Percentiles rank a stretch among this genome's conserved stretches.
phyloP scores from a whole-genome alignment of 768 basidiomycete genomes.

The Mycena albidolilacea region DNA sequence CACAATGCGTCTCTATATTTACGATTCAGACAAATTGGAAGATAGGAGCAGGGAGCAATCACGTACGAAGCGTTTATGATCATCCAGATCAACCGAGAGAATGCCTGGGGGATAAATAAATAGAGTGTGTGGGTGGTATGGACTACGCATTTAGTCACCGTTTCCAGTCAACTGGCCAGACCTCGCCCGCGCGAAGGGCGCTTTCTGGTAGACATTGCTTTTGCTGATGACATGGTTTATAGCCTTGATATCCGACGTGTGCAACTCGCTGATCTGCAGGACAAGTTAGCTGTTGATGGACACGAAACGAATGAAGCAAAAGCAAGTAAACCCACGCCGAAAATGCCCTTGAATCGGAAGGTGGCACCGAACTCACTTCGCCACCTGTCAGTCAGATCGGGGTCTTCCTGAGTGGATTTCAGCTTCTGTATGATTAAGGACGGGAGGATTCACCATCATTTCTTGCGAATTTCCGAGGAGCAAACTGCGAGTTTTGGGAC shows the following conservation, averaged over 20 bases:
- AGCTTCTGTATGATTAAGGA: not conserved
- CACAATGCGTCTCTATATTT: conserved; percentile 16
- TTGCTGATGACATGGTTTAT: conserved; percentile 29
- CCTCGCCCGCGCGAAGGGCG: not conserved
- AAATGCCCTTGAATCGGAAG: conserved; percentile 26
- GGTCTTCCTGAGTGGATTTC: conserved; percentile 15
- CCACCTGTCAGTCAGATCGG: conserved; percentile 15
- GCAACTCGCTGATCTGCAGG: conserved; percentile 24
- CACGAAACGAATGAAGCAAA: not conserved
- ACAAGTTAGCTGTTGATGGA: not conserved
- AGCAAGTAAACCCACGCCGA: conserved; percentile 3
- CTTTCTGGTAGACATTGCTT: conserved; percentile 8
- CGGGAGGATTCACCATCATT: conserved; percentile 35
- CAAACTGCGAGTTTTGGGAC: conserved; percentile 48
- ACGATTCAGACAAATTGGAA: not conserved
- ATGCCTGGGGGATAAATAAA: conserved; percentile 23
- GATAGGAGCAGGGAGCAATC: too few species aligned
- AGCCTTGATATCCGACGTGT: conserved; percentile 34
- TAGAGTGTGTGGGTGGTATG: not conserved
- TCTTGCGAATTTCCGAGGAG: conserved; percentile 51
- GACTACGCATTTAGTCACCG: not conserved
- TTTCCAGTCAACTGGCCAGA: conserved; percentile 11
- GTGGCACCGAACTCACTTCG: conserved; percentile 15
- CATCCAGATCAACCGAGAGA: conserved; percentile 2
- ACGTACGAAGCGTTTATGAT: conserved; percentile 28